Evolutionary conservation across 164 flowering plant genomes (phyloP).

Genomic region (Kingdonia uniflora): DNA sequence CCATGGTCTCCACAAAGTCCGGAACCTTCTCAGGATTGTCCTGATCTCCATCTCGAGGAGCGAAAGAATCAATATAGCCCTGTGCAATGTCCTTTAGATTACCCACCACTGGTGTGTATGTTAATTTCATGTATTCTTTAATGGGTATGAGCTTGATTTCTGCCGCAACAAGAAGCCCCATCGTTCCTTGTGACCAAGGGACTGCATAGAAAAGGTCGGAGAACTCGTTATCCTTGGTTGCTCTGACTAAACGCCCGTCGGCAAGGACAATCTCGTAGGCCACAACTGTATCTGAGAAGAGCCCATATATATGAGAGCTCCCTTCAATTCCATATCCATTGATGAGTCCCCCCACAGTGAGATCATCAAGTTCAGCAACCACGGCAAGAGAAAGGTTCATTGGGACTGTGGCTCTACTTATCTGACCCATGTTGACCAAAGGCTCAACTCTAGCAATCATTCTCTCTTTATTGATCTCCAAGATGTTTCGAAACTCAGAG

Average conservation of each 20-base stretch:
- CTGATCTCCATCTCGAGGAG: slow-evolving; percentile 87
- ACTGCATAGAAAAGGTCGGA: slow-evolving; percentile 86
- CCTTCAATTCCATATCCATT: slow-evolving; percentile 99
- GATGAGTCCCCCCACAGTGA: slow-evolving; percentile 97
- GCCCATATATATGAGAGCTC: slow-evolving; percentile 91
- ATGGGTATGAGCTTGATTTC: slow-evolving; percentile 89
- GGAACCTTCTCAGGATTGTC: slow-evolving; percentile 90
- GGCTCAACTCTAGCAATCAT: slow-evolving; percentile 97
- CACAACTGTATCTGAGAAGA: slow-evolving; percentile 95
- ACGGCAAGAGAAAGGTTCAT: slow-evolving; percentile 95
- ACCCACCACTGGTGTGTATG: slow-evolving; percentile 76
- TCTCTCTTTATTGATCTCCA: slow-evolving; percentile 67
- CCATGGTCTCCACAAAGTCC: slow-evolving; percentile 89
- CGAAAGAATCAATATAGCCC: slow-evolving; percentile 76
- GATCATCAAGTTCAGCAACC: slow-evolving; percentile 98
- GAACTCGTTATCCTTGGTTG: slow-evolving; percentile 88
- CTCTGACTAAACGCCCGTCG: slow-evolving; percentile 76
- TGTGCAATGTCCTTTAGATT: slow-evolving; percentile 66
- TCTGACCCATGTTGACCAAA: slow-evolving; percentile 97
- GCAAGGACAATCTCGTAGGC: slow-evolving; percentile 91
- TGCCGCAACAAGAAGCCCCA: slow-evolving; percentile 91
- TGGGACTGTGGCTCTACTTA: slow-evolving; percentile 73
- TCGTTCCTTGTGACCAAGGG: slow-evolving; percentile 99
- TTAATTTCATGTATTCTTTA: slow-evolving; percentile 93
- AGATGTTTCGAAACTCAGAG: slow-evolving; percentile 73